Evolutionary conservation across 2,329 filamentous ascomycete species (phyloP), one percentile per base, ranked within the genome.

Genomic region (Pyrenophora teres): DNA sequence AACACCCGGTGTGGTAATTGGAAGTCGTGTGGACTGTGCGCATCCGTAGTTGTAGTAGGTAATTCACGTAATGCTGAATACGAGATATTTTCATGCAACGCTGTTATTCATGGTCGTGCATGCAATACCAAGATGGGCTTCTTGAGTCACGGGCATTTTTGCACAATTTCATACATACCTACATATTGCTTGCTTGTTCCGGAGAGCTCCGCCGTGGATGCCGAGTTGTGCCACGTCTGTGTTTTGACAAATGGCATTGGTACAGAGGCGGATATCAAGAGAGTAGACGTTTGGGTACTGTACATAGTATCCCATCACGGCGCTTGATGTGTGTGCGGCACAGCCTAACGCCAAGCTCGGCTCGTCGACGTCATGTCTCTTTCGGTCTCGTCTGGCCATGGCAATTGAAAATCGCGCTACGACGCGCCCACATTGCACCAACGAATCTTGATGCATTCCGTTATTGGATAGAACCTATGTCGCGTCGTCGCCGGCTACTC

Each of bases 291-390:
- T 21, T 21, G 19, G 15, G 15, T 15, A 15, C 15, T 15, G 15
- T 15, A 15, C 15, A 15, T 15, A 15, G 19, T 21, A 5, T 4
- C 10, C 27, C 4, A 25, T 25, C 4, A 7, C 23, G 23, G 23
- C 6, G 15, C 23, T 9, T 3, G 23, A 25, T 30, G 27, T 30
- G 27, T 30, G 27, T 30, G 27, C 10, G 2, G 23, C 23, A 25
- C 6, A 25, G 19, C 19, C 19, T 21, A 5, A 21, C 19, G 19
- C 19, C 19, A 21, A 21, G 19, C 19, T 21, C 19, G 16, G 45
- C 38, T 37, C 43, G n/a, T 43, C 43, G 52, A 62, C 56, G 59
- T 63, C 58, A 62, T 30, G 37, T 45, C 36, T 16, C 3, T 41
- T 31, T 43, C 37, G 42, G 51, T 25, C 19, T 25, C 6, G 23